A percentile compares a stretch with the other conserved stretches of the same genome.
phyloP scores from a whole-genome alignment of 352 stramenopile species.

The Phytophthora podocarpi region DNA sequence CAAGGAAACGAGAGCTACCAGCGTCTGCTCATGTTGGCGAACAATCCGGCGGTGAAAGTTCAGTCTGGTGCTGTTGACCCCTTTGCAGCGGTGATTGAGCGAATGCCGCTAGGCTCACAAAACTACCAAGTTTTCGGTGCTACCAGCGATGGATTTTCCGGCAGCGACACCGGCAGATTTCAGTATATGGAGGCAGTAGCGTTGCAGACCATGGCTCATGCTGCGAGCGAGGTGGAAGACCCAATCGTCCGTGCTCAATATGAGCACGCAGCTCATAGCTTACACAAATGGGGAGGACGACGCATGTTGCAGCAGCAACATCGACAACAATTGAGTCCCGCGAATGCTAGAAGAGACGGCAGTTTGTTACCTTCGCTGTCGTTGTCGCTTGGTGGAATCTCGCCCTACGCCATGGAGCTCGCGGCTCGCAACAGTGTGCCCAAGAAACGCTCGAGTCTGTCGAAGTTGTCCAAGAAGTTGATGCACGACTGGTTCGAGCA shows the following conservation, averaged over 20 bases:
- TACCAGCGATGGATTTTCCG: constrained; percentile 7
- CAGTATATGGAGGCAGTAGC: constrained; percentile 30
- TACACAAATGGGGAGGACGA: constrained; percentile 44
- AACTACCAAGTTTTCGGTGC: constrained; percentile 2
- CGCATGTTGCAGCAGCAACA: constrained; percentile 31
- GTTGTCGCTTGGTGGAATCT: constrained; percentile 31
- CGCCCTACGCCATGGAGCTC: constrained; percentile 44
- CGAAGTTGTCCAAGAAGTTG: constrained; percentile 73
- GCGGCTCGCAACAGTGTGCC: constrained; percentile 36
- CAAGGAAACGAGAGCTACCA: constrained; percentile 31
- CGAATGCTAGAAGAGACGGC: neutral
- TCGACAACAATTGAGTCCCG: neutral
- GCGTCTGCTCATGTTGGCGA: constrained; percentile 35
- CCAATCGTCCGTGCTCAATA: constrained; percentile 33
- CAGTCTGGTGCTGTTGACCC: constrained; percentile 15
- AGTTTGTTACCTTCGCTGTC: constrained; percentile 12
- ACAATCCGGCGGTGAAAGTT: constrained; percentile 10
- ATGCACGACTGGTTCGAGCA: constrained; percentile 85
- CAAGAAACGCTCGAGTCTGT: constrained; percentile 82
- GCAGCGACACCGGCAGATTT: constrained; percentile 9
- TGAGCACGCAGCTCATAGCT: constrained; percentile 22
- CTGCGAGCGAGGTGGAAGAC: constrained; percentile 28
- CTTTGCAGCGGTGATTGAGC: constrained; percentile 34
- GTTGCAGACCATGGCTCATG: constrained; percentile 34
- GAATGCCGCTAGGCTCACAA: constrained; percentile 22